phyloP scores from a whole-genome alignment of 192 early-diverging fungal species.

The Coemansia sp. region DNA sequence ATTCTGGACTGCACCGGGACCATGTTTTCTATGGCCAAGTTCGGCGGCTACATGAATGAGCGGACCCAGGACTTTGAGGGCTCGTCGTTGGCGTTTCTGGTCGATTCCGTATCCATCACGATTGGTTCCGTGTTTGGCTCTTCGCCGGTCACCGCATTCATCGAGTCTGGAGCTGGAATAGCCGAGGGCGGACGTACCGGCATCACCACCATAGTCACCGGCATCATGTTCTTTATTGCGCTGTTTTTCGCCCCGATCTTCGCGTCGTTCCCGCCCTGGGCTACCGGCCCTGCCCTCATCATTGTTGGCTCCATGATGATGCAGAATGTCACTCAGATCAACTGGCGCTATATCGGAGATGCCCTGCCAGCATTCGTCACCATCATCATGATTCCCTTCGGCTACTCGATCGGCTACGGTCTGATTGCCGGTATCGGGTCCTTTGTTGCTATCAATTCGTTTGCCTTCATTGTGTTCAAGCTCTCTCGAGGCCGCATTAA shows the following conservation, averaged over 20 bases:
- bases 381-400: constrained; percentile 73
- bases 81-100: constrained; percentile 69
- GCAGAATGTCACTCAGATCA: constrained; percentile 64
- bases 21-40: constrained; percentile 81
- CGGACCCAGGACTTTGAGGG: constrained; percentile 75
- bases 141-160: constrained; percentile 74
- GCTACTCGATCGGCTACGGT: constrained; percentile 80
- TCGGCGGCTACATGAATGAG: constrained; percentile 73
- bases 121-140: constrained; percentile 72
- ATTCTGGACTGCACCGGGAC: constrained; percentile 85
- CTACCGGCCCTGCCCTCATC: constrained; percentile 79
- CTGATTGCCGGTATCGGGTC: constrained; percentile 71
- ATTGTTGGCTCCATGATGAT: constrained; percentile 80
- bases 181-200: constrained; percentile 78
- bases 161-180: constrained; percentile 81
- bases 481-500: constrained; percentile 56
- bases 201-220: constrained; percentile 66
- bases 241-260: constrained; percentile 85
- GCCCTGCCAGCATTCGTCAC: constrained; percentile 76
- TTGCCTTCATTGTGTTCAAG: constrained; percentile 58
- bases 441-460: constrained; percentile 68
- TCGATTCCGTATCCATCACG: constrained; percentile 64
- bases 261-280: constrained; percentile 80
- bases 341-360: constrained; percentile 78
- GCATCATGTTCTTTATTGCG: constrained; percentile 70